Evolutionary conservation across 257 asterid species (phyloP).

Genomic region (Thymus quinquecostatus): DNA sequence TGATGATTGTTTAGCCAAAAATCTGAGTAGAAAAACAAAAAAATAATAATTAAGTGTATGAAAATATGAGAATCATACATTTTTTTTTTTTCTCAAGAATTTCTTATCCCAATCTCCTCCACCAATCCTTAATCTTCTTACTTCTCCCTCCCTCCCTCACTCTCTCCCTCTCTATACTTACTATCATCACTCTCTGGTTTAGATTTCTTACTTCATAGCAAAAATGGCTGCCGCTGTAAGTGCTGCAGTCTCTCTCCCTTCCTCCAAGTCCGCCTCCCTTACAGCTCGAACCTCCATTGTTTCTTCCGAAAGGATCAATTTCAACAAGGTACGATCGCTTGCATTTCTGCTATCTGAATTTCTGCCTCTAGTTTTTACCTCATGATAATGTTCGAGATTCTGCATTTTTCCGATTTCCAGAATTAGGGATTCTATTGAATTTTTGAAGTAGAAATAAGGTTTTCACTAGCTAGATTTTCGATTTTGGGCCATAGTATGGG

Average conservation of each 20-base stretch:
- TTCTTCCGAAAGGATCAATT: conserved; percentile 64
- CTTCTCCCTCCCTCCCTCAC: background rate
- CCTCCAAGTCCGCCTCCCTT: conserved; percentile 70
- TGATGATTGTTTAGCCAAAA: background rate
- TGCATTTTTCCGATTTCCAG: background rate
- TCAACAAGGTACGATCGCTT: conserved; percentile 62
- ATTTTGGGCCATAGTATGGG: background rate
- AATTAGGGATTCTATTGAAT: background rate
- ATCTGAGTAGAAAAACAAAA: background rate
- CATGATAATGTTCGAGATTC: background rate
- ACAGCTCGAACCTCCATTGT: conserved; percentile 57
- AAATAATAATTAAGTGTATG: background rate
- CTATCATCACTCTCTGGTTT: conserved; percentile 16
- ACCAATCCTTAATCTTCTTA: conserved; percentile 42
- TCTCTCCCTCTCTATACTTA: conserved; percentile 21
- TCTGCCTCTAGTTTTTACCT: background rate
- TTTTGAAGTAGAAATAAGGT: background rate
- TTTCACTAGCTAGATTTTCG: conserved; percentile 1
- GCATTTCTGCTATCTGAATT: background rate
- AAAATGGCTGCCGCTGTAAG: conserved; percentile 92
- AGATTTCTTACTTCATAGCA: conserved; percentile 10
- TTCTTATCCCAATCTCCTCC: conserved; percentile 55
- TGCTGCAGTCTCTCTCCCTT: conserved; percentile 91
- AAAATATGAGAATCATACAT: conserved; percentile 22
- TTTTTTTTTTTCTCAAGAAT: background rate